Percentiles rank a stretch among this genome's conserved stretches.
Conservation (phyloP, 345 rosid genomes). For the Hypericum androsaemum region DNA sequence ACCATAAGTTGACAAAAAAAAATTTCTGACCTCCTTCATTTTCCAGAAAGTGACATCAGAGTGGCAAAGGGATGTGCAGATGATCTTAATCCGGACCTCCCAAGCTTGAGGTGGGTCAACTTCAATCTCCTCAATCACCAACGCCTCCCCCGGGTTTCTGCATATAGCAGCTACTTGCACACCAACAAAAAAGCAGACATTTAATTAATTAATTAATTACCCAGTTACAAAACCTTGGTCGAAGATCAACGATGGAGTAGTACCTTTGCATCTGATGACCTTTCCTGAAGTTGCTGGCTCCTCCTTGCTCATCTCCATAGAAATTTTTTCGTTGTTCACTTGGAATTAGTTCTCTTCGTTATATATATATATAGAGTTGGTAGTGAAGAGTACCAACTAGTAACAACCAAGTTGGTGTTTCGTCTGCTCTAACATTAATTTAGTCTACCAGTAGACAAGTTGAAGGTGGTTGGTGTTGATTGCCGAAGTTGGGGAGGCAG, state of each 20-base stretch:
- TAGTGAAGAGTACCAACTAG: too few species aligned
- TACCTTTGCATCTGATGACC: slow-evolving; percentile 53
- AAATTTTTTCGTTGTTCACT: too few species aligned
- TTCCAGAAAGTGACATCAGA: slow-evolving; percentile 47
- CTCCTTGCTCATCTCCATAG: too few species aligned
- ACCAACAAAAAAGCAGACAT: background rate
- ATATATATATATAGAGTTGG: too few species aligned
- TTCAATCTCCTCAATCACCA: slow-evolving; percentile 48
- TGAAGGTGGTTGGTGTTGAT: too few species aligned
- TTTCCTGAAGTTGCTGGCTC: slow-evolving; percentile 9
- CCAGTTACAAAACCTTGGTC: background rate
- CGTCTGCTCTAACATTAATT: too few species aligned
- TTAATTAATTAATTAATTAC: too few species aligned
- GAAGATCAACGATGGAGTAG: background rate
- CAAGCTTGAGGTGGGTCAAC: slow-evolving; percentile 65
- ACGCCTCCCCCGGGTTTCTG: slow-evolving; percentile 38
- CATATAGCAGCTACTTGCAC: slow-evolving; percentile 44
- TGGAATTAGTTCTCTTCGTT: too few species aligned
- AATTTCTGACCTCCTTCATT: slow-evolving; percentile 22
- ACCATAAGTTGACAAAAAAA: too few species aligned
- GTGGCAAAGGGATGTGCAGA: slow-evolving; percentile 71
- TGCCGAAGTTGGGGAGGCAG: too few species aligned
- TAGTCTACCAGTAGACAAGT: too few species aligned
- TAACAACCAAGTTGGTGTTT: too few species aligned
- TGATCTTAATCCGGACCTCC: slow-evolving; percentile 59